Base-by-base conservation (phyloP, 1,284 basidiomycete species). In the Naganishia liquefaciens region DNA sequence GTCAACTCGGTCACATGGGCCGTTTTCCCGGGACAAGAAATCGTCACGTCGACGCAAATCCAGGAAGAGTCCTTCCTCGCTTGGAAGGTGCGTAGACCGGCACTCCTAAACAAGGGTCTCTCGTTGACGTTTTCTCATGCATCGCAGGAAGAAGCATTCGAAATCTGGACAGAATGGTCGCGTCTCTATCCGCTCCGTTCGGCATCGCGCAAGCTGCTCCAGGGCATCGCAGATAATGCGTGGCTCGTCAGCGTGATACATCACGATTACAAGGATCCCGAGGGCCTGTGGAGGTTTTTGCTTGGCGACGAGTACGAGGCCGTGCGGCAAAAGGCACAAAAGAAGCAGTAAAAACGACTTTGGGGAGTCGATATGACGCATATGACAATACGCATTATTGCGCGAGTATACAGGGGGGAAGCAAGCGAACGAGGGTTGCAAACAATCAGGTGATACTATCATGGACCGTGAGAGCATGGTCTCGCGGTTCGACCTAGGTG, bases 1-100 rank as follows among this genome's bases (percentile, higher is more conserved):
- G 93, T 95, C 43, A 99, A 98, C 73, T 96, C 96, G 7, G 96
- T 99, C 52, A 99, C 96, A 0, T 99, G 95, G 96, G 96, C 95
- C 70, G 93, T 96, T 6, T 99, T 98, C 84, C 95, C 96, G 21
- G 92, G 91, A 47, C 94, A 96, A 78, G 96, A 99, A 82, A 93
- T 99, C 73, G 83, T 97, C 54, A 96, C 99, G 76, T 94, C 95
- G 30, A 99, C 96, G 23, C 95, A 99, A 70, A 96, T 99, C 39
- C 96, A 99, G 77, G 89, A 90, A 33, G 87, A 93, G 69, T 95
- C 92, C 74, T 97, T 97, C 84, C 89, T 94, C 85, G 93, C 93
- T 10, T 96, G 93, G 93, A 96, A 95, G 86, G 90, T 88, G 62
- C 30, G 83, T 74, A 17, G 11, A 42, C 10, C 23, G 7, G 37